Base-by-base conservation (phyloP, 106 monocot genomes). In the Apostasia ramifera region DNA sequence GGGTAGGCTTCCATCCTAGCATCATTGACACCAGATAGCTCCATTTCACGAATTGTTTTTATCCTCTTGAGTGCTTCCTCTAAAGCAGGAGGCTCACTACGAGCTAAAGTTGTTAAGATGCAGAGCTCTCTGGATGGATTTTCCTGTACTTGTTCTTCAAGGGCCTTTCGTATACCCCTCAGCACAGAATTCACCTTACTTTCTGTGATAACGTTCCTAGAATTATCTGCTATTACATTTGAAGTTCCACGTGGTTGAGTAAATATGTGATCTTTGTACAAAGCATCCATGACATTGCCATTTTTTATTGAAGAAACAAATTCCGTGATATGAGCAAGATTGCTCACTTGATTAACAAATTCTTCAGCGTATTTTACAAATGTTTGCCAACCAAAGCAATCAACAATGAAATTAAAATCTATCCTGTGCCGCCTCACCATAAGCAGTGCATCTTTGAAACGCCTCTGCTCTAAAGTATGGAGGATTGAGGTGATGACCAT, bases 351-450 rank as follows among this genome's bases (percentile, higher is more conserved):
- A 57, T 52, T 74, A 47, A 98, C 87, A 77, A 98, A 98, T 40
- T 90, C 83, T 12, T 78, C 56, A 8, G 85, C 81, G 68, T 71
- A 87, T 70, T 83, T 77, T 4, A 85, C 52, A 80, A 98, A 98
- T 75, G 70, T 26, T 56, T 85, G 77, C 83, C 79, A 82, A 61
- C 93, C 98, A 83, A 76, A 90, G 58, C 87, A 90, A 71, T 98
- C 98, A 74, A 90, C 79, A 61, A 98, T 83, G 9, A 98, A n/a
- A 72, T 93, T 98, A 67, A 98, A 93, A 79, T 98, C 93, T 68
- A 98, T 98, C 63, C 98, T 78, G 69, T 93, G 98, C 40, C 98
- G 78, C 77, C 98, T 93, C 63, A 98, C 93, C 90, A 98, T 87
- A 50, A 74, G 76, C 66, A 98, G 52, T 53, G 90, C 87, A 72